Base-by-base conservation (phyloP, 108 stramenopile genomes). In the Asterionellopsis glacialis region DNA sequence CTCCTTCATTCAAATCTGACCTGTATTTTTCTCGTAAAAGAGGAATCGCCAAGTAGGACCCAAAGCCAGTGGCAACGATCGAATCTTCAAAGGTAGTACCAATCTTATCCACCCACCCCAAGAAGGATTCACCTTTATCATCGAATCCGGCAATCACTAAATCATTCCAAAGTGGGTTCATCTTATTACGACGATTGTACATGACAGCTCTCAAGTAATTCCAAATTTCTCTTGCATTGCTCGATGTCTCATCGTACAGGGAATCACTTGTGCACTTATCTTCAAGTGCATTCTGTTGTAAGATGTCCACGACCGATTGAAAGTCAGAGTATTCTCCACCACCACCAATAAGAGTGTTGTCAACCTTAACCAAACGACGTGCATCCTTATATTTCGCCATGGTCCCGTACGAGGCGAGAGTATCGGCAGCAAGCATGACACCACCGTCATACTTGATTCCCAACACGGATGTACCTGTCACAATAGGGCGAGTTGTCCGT, bases 81-180 rank as follows among this genome's bases (percentile, higher is more conserved):
- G 96, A 85, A 72, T 96, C 97, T 63, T 93, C 89, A 49, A 93
- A 93, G 15, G 96, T 90, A 5, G 97, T 98, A 44, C 98, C 98
- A 56, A 98, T 90, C 75, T 94, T 87, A 77, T 99, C 97, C 13
- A 98, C 89, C 39, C 75, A 77, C 5, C 98, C 98, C 59, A 99
- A 87, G 66, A 98, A 96, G 18, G 93, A 70, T 18, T 75, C 49
- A 23, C 60, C 72, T 26, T 43, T 61, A 15, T 51, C 66, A 19
- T 87, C 65, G 41, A 58, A 83, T 16, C 97, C 97, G 0, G 94
- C 97, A 27, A 97, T 85, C 18, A 97, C 79, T 14, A 99, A 57
- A 61, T 94, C 84, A 74, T 98, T 99, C 98, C 98, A 99, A 45
- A 94, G 80, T n/a, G 98, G 98, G 77, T 99, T 96, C 77, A 96